Base-by-base conservation (phyloP, 345 rosid species). In the Corymbia maculata region DNA sequence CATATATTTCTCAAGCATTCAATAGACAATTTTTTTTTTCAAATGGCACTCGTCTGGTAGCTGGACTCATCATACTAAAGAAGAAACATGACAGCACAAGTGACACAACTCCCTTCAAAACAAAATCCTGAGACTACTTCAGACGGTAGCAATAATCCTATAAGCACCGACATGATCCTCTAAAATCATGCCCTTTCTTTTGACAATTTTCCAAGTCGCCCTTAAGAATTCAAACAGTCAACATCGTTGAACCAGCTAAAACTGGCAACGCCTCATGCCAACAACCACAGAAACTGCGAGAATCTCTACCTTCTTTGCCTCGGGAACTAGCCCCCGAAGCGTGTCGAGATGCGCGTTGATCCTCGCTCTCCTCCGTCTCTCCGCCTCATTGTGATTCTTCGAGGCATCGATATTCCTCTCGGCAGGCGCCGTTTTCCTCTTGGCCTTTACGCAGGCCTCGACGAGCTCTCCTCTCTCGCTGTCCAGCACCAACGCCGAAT, bases 371-470 rank as follows among this genome's bases (percentile, higher is more conserved):
- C 96, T 89, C 87, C 90, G 88, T 91, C 94, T 92, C 89, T 94
- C 96, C 3, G 96, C 94, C 90, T 93, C 94, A 36, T 93, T 90
- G 88, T 94, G 96, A 87, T 91, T 94, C 93, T 91, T 93, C 89
- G 91, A 91, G 88, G 96, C 94, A 50, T 89, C 92, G 86, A 91
- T 45, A 59, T 88, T 85, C 91, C 89, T 93, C 86, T 92, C 47
- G 91, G 86, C 47, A 26, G 87, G 64, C 50, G 86, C 68, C 24
- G 85, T 91, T 47, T 89, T 90, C 88, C 86, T 90, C 85, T 82
- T 91, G 85, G 87, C 51, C 21, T 52, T 91, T 53, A 85, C 87
- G 36, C 89, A 90, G 16, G 93, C 91, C 88, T 90, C 87, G 64
- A 94, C 92, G 6, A 93, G 92, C 88, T 92, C 96, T 79, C 93